phyloP scores from a whole-genome alignment of 1,284 basidiomycete genomes.

The Amylostereum areolatum region DNA sequence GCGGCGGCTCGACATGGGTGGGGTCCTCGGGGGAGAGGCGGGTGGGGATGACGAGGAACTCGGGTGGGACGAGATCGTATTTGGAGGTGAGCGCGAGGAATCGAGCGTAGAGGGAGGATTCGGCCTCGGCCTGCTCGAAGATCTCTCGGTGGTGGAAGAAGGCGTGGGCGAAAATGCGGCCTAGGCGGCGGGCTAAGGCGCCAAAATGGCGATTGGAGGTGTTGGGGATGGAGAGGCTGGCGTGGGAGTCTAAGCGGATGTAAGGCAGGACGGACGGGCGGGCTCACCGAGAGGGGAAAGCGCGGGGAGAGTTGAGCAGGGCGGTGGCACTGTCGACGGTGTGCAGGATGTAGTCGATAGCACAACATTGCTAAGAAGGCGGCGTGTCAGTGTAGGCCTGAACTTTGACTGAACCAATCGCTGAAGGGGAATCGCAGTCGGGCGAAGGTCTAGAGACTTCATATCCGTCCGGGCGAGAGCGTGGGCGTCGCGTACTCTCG shows the following conservation, averaged over 20 bases:
- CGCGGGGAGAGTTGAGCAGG: conserved; percentile 85
- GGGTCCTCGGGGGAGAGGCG: conserved; percentile 15
- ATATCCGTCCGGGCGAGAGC: too few species aligned
- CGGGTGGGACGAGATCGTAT: conserved; percentile 78
- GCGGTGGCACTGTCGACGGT: conserved; percentile 92
- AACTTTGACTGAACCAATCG: conserved; percentile 1
- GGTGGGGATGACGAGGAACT: conserved; percentile 77
- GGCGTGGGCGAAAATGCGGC: conserved; percentile 93
- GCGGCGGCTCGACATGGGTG: conserved; percentile 40
- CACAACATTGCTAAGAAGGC: conserved; percentile 76
- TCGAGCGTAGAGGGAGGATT: conserved; percentile 87
- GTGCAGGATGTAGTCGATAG: conserved; percentile 95
- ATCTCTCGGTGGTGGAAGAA: conserved; percentile 91
- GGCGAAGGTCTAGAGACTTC: too few species aligned
- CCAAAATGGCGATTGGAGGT: conserved; percentile 85
- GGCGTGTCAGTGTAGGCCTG: background rate
- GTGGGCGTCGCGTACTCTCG: too few species aligned
- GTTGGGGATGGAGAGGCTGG: conserved; percentile 72
- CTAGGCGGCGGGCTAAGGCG: conserved; percentile 82
- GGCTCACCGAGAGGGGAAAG: conserved; percentile 82
- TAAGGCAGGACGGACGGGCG: background rate
- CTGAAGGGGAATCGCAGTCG: conserved; percentile 7
- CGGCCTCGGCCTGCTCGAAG: conserved; percentile 86
- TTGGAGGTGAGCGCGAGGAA: conserved; percentile 80
- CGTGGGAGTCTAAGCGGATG: background rate